A percentile compares a stretch with the other conserved stretches of the same genome.
Evolutionary conservation across 1,284 basidiomycete genomes (phyloP).

Genomic region (Ceratobasidium sp.): DNA sequence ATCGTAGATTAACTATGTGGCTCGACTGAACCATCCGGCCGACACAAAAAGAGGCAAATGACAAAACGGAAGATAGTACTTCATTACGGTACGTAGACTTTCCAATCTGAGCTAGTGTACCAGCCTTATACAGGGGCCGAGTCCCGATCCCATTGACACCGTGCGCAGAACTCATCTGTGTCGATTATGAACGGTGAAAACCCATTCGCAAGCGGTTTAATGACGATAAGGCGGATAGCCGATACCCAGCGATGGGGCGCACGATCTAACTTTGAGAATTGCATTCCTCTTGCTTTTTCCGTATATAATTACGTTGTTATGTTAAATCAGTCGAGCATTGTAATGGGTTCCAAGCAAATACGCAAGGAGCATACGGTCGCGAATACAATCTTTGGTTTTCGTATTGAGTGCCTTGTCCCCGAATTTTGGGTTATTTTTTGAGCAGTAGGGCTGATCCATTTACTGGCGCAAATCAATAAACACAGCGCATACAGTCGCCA

Average conservation of each 20-base stretch:
- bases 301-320: neutral
- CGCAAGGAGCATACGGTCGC: constrained; percentile 4
- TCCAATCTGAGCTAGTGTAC: constrained; percentile 36
- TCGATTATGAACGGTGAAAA: constrained; percentile 48
- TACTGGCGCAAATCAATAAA: no score
- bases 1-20: no score
- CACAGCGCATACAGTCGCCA: no score
- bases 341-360: neutral
- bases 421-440: no score
- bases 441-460: no score
- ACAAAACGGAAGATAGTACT: neutral
- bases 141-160: constrained; percentile 48
- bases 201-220: constrained; percentile 80
- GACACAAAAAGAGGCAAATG: no score
- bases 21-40: no score
- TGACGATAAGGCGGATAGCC: constrained; percentile 55
- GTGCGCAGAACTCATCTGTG: constrained; percentile 54
- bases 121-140: constrained; percentile 32
- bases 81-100: constrained; percentile 25
- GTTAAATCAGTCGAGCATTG: neutral
- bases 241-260: constrained; percentile 3
- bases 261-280: neutral
- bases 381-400: constrained; percentile 15
- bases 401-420: neutral
- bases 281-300: neutral